Percentiles rank a stretch among this genome's conserved stretches.
These are phyloP conservation scores for Craspedostauros australis DNA, from an alignment of 108 stramenopile species.

Conservation along the genomic window DNA sequence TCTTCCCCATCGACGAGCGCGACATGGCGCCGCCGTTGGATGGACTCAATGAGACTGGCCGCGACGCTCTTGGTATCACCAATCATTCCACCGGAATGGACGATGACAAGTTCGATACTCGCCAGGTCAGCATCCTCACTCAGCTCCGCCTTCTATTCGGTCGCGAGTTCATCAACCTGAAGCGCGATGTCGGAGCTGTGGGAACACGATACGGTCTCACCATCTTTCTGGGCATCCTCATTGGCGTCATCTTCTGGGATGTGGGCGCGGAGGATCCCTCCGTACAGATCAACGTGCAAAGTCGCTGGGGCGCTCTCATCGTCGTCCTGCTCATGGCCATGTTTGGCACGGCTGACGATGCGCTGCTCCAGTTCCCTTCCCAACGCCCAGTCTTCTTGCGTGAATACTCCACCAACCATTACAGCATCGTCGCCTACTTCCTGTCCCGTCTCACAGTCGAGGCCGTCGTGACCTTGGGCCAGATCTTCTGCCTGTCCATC, in stretches of 20 bases:
- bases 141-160: slow-evolving; percentile 42
- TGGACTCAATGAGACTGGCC: slow-evolving; percentile 23
- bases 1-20: slow-evolving; percentile 42
- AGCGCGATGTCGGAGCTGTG: slow-evolving; percentile 48
- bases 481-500: slow-evolving; percentile 32
- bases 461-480: slow-evolving; percentile 44
- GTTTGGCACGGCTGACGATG: slow-evolving; percentile 74
- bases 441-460: slow-evolving; percentile 54
- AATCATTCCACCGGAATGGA: background rate
- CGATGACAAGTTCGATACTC: background rate
- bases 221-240: slow-evolving; percentile 47
- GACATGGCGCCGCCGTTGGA: slow-evolving; percentile 25
- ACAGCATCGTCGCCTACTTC: slow-evolving; percentile 66
- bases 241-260: slow-evolving; percentile 69
- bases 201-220: slow-evolving; percentile 52
- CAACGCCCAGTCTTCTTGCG: slow-evolving; percentile 86
- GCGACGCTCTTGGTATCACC: slow-evolving; percentile 33
- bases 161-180: slow-evolving; percentile 48
- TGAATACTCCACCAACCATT: slow-evolving; percentile 84
- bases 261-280: slow-evolving; percentile 42
- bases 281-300: slow-evolving; percentile 6
- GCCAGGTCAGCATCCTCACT: slow-evolving; percentile 31
- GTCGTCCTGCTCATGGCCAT: slow-evolving; percentile 62
- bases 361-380: slow-evolving; percentile 66
- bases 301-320: slow-evolving; percentile 53